phyloP scores from a whole-genome alignment of 176 grass and related monocot genomes.

The Secale cereale region DNA sequence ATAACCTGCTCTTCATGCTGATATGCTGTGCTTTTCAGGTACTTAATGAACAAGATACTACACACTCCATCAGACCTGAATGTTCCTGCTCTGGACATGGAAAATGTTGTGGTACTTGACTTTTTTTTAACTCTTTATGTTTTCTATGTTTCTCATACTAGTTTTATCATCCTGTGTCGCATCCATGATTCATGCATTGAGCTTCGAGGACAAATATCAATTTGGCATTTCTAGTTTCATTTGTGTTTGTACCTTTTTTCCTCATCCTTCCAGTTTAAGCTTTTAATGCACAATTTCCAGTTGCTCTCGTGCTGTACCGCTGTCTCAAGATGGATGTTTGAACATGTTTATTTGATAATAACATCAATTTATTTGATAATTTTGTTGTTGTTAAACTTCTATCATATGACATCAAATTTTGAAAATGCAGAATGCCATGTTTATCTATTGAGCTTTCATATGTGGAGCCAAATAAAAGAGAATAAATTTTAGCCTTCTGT shows the following conservation, averaged over 20 bases:
- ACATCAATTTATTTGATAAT: not conserved
- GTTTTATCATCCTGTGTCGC: not conserved
- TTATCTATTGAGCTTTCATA: not conserved
- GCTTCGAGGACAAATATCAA: not conserved
- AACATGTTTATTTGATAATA: not conserved
- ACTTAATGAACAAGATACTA: conserved; percentile 41
- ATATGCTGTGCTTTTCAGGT: conserved; percentile 29
- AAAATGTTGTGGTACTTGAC: conserved; percentile 61
- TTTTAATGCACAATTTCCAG: not conserved
- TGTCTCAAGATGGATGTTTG: not conserved
- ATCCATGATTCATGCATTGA: not conserved
- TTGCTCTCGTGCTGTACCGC: not conserved
- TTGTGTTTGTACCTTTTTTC: not conserved
- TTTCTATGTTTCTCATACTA: not conserved
- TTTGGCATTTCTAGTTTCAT: not conserved
- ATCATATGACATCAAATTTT: not conserved
- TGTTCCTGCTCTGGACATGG: conserved; percentile 46
- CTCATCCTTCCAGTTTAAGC: not conserved
- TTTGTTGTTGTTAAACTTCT: not conserved
- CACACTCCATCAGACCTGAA: conserved; percentile 37
- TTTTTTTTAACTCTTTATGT: not conserved
- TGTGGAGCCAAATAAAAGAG: not conserved
- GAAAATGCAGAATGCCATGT: not conserved
- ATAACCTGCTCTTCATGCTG: not conserved
- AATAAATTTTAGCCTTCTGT: not conserved